Base-by-base conservation (phyloP, 2,329 filamentous ascomycete species). In the Aquanectria penicillioides region DNA sequence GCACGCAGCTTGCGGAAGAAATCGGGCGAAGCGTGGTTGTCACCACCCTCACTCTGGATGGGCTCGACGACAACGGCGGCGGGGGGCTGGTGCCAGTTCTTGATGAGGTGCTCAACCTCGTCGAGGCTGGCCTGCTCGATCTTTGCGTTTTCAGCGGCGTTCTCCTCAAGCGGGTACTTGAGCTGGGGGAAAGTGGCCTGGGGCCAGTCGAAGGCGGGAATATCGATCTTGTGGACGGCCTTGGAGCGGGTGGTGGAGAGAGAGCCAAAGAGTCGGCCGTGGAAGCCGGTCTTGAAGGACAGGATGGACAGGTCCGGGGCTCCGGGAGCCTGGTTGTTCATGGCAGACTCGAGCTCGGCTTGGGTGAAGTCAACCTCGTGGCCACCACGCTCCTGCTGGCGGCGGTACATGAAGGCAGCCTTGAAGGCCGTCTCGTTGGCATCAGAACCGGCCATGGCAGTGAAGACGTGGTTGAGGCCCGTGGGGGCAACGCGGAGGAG, bases 391-490 rank as follows among this genome's bases (percentile, higher is more conserved):
- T 95, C 87, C 63, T 88, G 84, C 76, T 93, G 91, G 44, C 91
- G 88, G 72, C 90, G 89, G 85, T 90, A 96, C 89, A 97, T 97
- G 81, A 97, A 97, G 46, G 94, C 93, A 8, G 93, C 93, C 81
- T 97, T 97, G 86, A 93, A 97, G 37, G 94, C 94, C 28, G 92
- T 91, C 81, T 97, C 94, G 80, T 97, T 97, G 77, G 93, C 93
- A 72, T 97, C 93, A 17, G 92, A 96, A 61, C 93, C 93, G 51
- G 93, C 87, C 82, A 93, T 90, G 65, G 90, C 92, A 15, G 93
- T 97, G 80, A 97, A 97, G 68, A 97, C 93, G 77, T 97, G 91
- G 81, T 93, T 80, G 63, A 94, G 80, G 28, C 93, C 93, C 74
- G 89, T 90, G 59, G 93, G 94, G 0, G 93, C 92, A 44, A 92